Base-by-base conservation (phyloP, 2,329 filamentous ascomycete genomes). In the Trichoderma lentiforme region DNA sequence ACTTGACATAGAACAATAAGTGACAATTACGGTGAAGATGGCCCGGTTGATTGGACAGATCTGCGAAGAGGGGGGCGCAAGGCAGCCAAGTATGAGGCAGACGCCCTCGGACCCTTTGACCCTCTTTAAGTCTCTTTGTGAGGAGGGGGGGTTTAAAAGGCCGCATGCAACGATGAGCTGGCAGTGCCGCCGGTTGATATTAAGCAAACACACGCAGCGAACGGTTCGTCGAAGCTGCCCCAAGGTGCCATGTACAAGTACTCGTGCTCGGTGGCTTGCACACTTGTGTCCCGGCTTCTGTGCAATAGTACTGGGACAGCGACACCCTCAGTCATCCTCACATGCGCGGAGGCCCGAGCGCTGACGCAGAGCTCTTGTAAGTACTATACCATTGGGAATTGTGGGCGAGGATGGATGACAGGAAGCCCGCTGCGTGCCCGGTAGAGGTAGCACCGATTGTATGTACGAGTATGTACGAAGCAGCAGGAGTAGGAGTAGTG, bases 91-190 rank as follows among this genome's bases (percentile, higher is more conserved):
- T 39, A 70, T 34, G 64, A 71, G 68, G 62, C 53, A 73, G 68
- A 71, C 68, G 61, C 60, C 68, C 71, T 71, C 67, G 47, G 71
- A 65, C 71, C 60, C 66, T 70, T 64, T 64, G 67, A 70, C 71
- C 72, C 63, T 71, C 62, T 67, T 68, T 65, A 34, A 51, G 34
- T 51, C 36, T 26, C 34, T 51, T 72, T 36, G 57, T 36, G 63
- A 67, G 39, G 63, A 36, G 70, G 24, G 63, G 70, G 65, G 53
- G 74, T 82, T 80, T 81, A 81, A 79, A 82, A 82, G 67, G 81
- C 82, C 84, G 86, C 86, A 92, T 91, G 91, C 90, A 92, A 82
- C 89, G 90, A 92, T 92, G 91, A 90, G 90, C 88, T 92, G 91
- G 89, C 90, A 92, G 82, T 89, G 86, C 87, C 82, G 78, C 84